phyloP scores from a whole-genome alignment of 352 stramenopile genomes.

The Phytophthora sp. region DNA sequence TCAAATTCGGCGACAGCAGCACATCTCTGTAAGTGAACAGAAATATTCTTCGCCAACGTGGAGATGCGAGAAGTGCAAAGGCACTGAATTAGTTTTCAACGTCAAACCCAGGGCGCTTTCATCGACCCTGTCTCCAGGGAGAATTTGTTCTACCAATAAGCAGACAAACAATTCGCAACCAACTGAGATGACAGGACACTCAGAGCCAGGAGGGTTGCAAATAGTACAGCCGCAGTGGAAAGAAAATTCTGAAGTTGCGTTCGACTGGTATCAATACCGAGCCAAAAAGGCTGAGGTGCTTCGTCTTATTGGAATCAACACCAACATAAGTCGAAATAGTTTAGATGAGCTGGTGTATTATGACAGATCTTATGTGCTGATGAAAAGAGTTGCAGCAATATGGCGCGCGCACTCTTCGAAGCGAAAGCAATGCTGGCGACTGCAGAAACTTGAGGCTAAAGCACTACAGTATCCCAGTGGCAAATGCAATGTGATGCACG shows the following conservation, averaged over 20 bases:
- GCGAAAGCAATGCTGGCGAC: conserved; percentile 22
- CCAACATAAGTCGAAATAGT: neutral
- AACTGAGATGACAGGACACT: neutral
- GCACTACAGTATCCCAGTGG: conserved; percentile 18
- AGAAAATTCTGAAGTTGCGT: conserved; percentile 20
- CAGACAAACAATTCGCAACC: neutral
- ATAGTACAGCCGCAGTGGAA: conserved; percentile 27
- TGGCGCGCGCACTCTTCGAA: conserved; percentile 44
- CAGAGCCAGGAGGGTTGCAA: conserved; percentile 9
- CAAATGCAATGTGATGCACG: conserved; percentile 39
- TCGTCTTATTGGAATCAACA: neutral
- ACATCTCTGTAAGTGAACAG: neutral
- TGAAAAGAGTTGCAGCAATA: conserved; percentile 52
- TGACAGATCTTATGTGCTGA: conserved; percentile 47
- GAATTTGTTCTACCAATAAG: neutral
- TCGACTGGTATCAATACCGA: conserved; percentile 41
- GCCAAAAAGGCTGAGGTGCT: conserved; percentile 24
- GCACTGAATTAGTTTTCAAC: conserved; percentile 32
- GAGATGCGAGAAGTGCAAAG: conserved; percentile 39
- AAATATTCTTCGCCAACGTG: conserved; percentile 12
- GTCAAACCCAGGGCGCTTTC: conserved; percentile 3
- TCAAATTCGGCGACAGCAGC: conserved; percentile 21
- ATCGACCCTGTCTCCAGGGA: neutral
- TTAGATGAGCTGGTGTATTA: conserved; percentile 56
- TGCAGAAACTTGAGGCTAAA: conserved; percentile 16